Base-by-base conservation (phyloP, 805 yeast species). In the Candida broadrunensis region DNA sequence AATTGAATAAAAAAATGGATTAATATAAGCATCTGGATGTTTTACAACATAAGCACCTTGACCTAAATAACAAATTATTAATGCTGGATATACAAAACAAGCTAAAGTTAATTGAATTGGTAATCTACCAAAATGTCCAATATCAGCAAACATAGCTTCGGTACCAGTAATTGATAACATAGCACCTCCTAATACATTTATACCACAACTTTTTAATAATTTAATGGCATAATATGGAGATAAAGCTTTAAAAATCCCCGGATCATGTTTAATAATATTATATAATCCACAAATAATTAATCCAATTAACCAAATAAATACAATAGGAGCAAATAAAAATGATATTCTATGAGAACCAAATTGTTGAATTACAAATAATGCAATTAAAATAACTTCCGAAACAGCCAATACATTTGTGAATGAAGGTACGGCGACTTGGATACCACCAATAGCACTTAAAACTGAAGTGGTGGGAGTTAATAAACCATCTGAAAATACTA, bases 401-500 rank as follows among this genome's bases (percentile, higher is more conserved):
- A 78, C 72, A 2, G 74, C 75, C 55, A 78, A 63, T 5, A 72
- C 76, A 32, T 60, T 56, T 37, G 52, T 49, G 45, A 77, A 65
- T 5, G 66, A 54, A 2, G 82, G 81, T 18, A 60, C 63, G 5
- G 81, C 80, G 14, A 75, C 70, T 33, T 75, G 72, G 33, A 78
- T 73, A 39, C 85, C 85, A 2, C 71, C 73, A 25, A 80, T 58
- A 1, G 84, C 82, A 40, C 78, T 69, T 36, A 79, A 64, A 3
- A 79, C 81, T 1, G 84, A 78, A 11, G 83, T 78, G 2, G 84
- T 79, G 19, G 85, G 85, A 2, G 85, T 80, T 44, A 80, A 63
- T 39, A 80, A 59, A 5, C 84, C 84, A 56, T 80, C 84, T 7
- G 81, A 75, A 29, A 80, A 58, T 15, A 80, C 80, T 48, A 80